Evolutionary conservation across 257 asterid genomes (phyloP).

Genomic region (Solanum gracilifrons): DNA sequence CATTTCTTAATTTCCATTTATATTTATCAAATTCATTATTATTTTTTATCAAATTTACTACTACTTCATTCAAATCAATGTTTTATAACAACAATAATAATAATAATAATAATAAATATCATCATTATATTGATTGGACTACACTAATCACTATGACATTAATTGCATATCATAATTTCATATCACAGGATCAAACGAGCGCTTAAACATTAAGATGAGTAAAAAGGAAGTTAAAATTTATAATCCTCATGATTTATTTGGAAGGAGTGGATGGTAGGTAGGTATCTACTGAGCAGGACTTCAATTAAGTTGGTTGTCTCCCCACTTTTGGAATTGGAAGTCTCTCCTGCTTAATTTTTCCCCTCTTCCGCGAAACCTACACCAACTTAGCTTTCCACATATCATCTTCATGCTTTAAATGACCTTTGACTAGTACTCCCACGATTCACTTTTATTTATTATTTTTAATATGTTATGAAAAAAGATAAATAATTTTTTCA

Average conservation of each 20-base stretch:
- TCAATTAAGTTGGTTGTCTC: not conserved
- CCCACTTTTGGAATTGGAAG: not conserved
- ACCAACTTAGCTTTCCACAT: not conserved
- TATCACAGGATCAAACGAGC: too few species aligned
- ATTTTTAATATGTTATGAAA: too few species aligned
- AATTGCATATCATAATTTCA: not conserved
- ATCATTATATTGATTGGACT: not conserved
- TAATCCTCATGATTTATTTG: not conserved
- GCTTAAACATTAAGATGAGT: not conserved
- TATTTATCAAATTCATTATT: too few species aligned
- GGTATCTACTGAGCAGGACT: not conserved
- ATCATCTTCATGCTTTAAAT: not conserved
- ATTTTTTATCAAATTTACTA: too few species aligned
- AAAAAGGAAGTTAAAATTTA: not conserved
- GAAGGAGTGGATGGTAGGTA: not conserved
- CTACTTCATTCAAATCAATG: too few species aligned
- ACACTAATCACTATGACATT: not conserved
- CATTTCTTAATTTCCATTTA: too few species aligned
- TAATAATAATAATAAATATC: too few species aligned
- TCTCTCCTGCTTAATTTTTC: not conserved
- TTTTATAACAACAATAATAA: too few species aligned
- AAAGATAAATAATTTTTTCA: too few species aligned
- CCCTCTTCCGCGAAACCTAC: not conserved
- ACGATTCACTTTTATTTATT: too few species aligned
- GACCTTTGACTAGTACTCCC: not conserved